These are phyloP conservation scores for Metarhizium humberi DNA, from an alignment of 2,329 filamentous ascomycete genomes.

Conservation along the genomic window DNA sequence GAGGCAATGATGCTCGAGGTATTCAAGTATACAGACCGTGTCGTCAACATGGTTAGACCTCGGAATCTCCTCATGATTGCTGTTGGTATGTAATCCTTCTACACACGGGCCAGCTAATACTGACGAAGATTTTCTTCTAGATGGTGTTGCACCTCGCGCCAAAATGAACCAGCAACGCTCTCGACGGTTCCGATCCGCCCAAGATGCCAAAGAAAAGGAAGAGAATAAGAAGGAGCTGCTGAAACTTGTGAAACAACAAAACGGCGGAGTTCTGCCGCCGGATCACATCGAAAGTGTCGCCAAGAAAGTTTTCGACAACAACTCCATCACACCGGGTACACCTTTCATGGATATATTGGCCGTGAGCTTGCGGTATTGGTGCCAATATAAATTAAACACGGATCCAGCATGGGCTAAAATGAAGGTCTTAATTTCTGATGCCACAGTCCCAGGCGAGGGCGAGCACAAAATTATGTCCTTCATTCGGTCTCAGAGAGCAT, in stretches of 20 bases:
- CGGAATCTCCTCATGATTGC: slow-evolving; percentile 96
- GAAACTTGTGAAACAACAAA: slow-evolving; percentile 74
- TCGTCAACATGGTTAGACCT: slow-evolving; percentile 97
- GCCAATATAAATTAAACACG: slow-evolving; percentile 93
- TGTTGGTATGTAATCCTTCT: slow-evolving; percentile 54
- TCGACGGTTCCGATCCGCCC: slow-evolving; percentile 85
- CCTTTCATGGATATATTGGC: slow-evolving; percentile 98
- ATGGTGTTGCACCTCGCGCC: slow-evolving; percentile 92
- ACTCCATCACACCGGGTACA: slow-evolving; percentile 86
- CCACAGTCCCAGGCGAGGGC: slow-evolving; percentile 92
- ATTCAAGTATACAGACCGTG: slow-evolving; percentile 96
- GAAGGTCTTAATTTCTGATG: slow-evolving; percentile 97
- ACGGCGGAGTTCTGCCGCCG: slow-evolving; percentile 52
- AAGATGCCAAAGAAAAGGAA: slow-evolving; percentile 91
- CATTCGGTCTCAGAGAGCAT: slow-evolving; percentile 83
- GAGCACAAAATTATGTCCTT: slow-evolving; percentile 99
- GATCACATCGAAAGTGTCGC: slow-evolving; percentile 52
- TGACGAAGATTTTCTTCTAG: slow-evolving; percentile 33
- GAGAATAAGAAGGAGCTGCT: slow-evolving; percentile 82
- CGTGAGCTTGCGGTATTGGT: slow-evolving; percentile 87
- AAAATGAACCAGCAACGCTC: slow-evolving; percentile 99
- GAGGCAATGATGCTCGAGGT: slow-evolving; percentile 99
- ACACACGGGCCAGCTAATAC: slow-evolving; percentile 3
- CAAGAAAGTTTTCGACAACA: slow-evolving; percentile 88
- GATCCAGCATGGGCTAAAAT: slow-evolving; percentile 92